These are phyloP conservation scores for Candida suzukii DNA, from an alignment of 805 yeast species.

Conservation along the genomic window DNA sequence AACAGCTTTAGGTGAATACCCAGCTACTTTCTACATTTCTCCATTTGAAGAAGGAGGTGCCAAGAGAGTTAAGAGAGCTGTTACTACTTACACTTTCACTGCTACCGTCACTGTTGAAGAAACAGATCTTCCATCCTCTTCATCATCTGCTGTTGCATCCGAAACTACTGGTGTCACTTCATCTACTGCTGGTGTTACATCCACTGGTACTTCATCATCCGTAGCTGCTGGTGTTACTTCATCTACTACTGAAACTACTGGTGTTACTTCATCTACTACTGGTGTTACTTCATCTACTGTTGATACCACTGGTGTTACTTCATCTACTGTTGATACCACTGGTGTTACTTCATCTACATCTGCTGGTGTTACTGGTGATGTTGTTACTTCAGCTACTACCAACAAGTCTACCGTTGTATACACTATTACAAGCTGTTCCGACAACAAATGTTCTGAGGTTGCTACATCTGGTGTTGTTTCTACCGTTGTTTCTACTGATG, in stretches of 20 bases:
- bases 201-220: background rate
- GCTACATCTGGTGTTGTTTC: slow-evolving; percentile 42
- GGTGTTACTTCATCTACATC: background rate
- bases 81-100: background rate
- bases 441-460: slow-evolving; percentile 45
- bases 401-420: background rate
- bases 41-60: background rate
- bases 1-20: background rate
- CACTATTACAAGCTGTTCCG: slow-evolving; percentile 27
- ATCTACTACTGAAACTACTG: slow-evolving; percentile 1
- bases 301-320: background rate
- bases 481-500: background rate
- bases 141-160: background rate
- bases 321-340: background rate
- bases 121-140: background rate
- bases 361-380: background rate
- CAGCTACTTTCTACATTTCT: background rate
- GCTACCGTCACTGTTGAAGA: background rate
- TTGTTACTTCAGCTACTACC: background rate
- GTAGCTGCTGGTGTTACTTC: slow-evolving; percentile 8
- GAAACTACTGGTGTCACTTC: background rate
- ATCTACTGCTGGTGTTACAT: background rate
- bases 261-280: slow-evolving; percentile 2
- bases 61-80: background rate
- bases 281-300: slow-evolving; percentile 8